Evolutionary conservation across 2,329 filamentous ascomycete genomes (phyloP).

Genomic region (Pseudocercospora musae): DNA sequence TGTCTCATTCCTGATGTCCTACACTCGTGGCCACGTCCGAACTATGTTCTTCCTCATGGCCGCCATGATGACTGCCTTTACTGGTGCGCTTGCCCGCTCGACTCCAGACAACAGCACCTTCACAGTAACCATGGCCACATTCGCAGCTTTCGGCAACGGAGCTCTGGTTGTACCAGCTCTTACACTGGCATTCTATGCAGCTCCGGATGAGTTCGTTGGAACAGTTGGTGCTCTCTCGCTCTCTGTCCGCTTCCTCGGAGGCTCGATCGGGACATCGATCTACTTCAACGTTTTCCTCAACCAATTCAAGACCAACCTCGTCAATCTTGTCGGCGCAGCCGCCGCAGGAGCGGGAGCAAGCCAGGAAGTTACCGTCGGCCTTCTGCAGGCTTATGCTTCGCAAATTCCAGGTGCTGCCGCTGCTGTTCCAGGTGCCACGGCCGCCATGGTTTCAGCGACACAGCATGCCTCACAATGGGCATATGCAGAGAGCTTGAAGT

Average conservation of each 20-base stretch:
- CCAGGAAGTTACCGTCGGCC: slow-evolving; percentile 6
- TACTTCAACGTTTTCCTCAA: slow-evolving; percentile 52
- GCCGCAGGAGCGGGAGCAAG: slow-evolving; percentile 35
- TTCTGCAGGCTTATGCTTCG: slow-evolving; percentile 18
- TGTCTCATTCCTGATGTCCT: slow-evolving; percentile 55
- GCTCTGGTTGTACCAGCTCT: slow-evolving; percentile 64
- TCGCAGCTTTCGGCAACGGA: slow-evolving; percentile 63
- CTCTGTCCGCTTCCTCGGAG: slow-evolving; percentile 64
- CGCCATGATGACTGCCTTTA: slow-evolving; percentile 61
- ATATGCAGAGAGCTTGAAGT: slow-evolving; percentile 22
- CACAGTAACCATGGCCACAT: slow-evolving; percentile 50
- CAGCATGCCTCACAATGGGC: slow-evolving; percentile 23
- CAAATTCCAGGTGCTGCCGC: slow-evolving; percentile 23
- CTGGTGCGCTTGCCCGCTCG: slow-evolving; percentile 28
- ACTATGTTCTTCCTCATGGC: slow-evolving; percentile 58
- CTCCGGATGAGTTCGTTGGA: slow-evolving; percentile 64
- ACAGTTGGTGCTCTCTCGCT: slow-evolving; percentile 65
- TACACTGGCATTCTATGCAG: slow-evolving; percentile 62
- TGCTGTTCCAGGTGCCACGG: slow-evolving; percentile 13
- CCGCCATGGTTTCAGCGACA: slow-evolving; percentile 16
- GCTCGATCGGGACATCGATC: slow-evolving; percentile 50
- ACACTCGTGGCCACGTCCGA: slow-evolving; percentile 58
- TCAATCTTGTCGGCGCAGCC: slow-evolving; percentile 46
- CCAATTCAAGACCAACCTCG: slow-evolving; percentile 49
- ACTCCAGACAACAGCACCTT: slow-evolving; percentile 24